Evolutionary conservation across 2,329 filamentous ascomycete genomes (phyloP).

Genomic region (Allantophomopsis cytisporea): DNA sequence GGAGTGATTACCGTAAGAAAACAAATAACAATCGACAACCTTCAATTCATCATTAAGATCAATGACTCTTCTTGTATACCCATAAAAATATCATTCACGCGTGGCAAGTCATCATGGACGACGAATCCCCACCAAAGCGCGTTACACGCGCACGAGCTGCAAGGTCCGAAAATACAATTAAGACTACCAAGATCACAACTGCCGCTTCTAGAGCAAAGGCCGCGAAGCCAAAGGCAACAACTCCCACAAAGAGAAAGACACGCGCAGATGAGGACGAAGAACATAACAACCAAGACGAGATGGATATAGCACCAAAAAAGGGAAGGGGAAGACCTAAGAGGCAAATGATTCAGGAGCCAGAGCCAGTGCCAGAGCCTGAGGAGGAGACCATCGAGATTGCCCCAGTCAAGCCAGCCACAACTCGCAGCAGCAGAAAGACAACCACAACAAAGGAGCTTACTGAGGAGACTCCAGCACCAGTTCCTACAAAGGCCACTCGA

Average conservation of each 20-base stretch:
- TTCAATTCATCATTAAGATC: no score
- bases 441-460: constrained; percentile 4
- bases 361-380: constrained; percentile 17
- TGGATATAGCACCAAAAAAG: constrained; percentile 11
- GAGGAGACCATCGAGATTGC: background rate
- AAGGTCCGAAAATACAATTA: constrained; percentile 23
- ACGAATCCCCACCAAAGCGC: constrained; percentile 41
- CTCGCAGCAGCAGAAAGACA: constrained; percentile 11
- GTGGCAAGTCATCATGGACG: constrained; percentile 28
- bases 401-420: no score
- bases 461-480: constrained; percentile 5
- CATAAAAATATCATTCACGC: background rate
- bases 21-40: no score
- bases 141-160: constrained; percentile 38
- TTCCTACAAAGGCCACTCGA: constrained; percentile 23
- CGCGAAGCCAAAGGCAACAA: constrained; percentile 13
- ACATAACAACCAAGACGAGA: constrained; percentile 23
- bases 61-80: no score
- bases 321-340: constrained; percentile 33
- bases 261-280: constrained; percentile 37
- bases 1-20: no score
- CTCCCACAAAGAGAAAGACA: constrained; percentile 35
- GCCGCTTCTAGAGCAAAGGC: constrained; percentile 29
- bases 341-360: constrained; percentile 8
- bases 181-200: constrained; percentile 32